Base-by-base conservation (phyloP, 2,329 filamentous ascomycete species). In the Epichloe baconii region DNA sequence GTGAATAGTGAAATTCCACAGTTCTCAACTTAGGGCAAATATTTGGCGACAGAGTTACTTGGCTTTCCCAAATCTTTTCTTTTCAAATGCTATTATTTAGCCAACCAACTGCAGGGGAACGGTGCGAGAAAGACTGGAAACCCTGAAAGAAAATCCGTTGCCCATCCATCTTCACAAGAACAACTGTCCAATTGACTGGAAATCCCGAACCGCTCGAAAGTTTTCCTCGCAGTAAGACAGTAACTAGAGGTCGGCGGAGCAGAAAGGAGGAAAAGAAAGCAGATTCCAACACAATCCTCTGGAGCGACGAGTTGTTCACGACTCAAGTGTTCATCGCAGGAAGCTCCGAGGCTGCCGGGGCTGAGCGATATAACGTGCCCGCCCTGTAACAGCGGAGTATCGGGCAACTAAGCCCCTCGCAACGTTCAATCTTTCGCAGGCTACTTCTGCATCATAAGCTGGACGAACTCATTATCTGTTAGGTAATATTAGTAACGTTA, bases 361-460 rank as follows among this genome's bases (percentile, higher is more conserved):
- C 23, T 26, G 23, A 21, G 47, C 17, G 34, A 26, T n/a, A 48
- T n/a, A 23, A 37, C 5, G 26, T 10, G 35, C 11, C 17, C 15
- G 7, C 12, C 7, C 14, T 15, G 15, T 48, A 15, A 17, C 21
- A 26, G 17, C n/a, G 21, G n/a, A 40, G 17, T 41, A 40, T 41
- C 37, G 36, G 8, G 12, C 3, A 43, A 35, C 19, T 17, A n/a
- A 21, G 43, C 23, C 38, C 11, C 15, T 50, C 35, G 17, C 15
- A 37, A 21, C n/a, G 44, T 26, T 17, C 19, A 21, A 43, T 51
- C 15, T 46, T 38, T 19, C 19, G 23, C 37, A 34, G 53, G n/a
- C 77, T 87, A 91, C 78, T 91, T 91, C 79, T 93, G 87, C 87
- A 93, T 91, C 87, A 93, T 93, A 67, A 93, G 83, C 74, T 93